Evolutionary conservation across 306 rosid genomes (phyloP).

Genomic region (Comarum palustre): DNA sequence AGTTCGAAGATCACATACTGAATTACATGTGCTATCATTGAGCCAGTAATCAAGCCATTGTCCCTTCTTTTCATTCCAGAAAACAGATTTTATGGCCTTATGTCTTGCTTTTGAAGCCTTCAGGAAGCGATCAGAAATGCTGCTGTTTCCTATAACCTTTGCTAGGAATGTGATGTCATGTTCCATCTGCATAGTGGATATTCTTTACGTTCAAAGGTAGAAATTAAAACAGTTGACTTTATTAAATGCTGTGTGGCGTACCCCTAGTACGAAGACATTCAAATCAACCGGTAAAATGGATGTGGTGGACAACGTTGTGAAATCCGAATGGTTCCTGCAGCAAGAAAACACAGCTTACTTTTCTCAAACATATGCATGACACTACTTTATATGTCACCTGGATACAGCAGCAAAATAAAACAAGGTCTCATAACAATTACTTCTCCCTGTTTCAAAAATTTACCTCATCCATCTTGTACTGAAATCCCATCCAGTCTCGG

Average conservation of each 20-base stretch:
- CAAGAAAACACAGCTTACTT: slow-evolving; percentile 18
- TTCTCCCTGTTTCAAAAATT: not conserved
- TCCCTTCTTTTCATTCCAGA: slow-evolving; percentile 65
- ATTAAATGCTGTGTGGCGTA: slow-evolving; percentile 29
- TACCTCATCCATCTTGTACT: slow-evolving; percentile 96
- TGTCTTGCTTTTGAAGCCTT: slow-evolving; percentile 54
- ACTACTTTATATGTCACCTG: not conserved
- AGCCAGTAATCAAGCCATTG: slow-evolving; percentile 97
- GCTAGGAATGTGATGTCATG: slow-evolving; percentile 70
- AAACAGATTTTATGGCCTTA: slow-evolving; percentile 60
- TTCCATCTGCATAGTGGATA: slow-evolving; percentile 62
- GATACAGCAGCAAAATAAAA: not conserved
- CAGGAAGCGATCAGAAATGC: slow-evolving; percentile 39
- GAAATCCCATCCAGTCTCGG: slow-evolving; percentile 96
- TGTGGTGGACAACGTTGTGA: slow-evolving; percentile 79
- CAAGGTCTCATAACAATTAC: not conserved
- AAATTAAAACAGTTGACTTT: slow-evolving; percentile 14
- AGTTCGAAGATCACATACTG: slow-evolving; percentile 15
- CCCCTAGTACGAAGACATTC: slow-evolving; percentile 72
- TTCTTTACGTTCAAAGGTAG: slow-evolving; percentile 20
- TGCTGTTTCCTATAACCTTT: slow-evolving; percentile 54
- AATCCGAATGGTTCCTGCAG: slow-evolving; percentile 61
- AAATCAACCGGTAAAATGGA: slow-evolving; percentile 80
- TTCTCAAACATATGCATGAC: not conserved
- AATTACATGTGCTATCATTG: slow-evolving; percentile 35